Conservation (phyloP, 2,329 filamentous ascomycete genomes). For the Clathrospora elynae region DNA sequence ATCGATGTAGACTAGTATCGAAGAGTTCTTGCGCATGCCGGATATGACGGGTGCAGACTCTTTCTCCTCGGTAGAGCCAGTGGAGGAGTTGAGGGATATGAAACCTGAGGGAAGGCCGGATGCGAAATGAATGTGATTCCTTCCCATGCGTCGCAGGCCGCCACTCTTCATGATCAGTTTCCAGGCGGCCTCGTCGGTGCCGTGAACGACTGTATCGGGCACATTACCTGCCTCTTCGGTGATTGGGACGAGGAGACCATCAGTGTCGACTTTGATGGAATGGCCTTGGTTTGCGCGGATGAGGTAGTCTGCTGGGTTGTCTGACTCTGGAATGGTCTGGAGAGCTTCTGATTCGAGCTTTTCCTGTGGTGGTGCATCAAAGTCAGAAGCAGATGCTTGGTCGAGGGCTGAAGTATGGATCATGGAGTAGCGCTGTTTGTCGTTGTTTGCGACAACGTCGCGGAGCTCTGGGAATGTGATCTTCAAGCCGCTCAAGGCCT, state of each 20-base stretch:
- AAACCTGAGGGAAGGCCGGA: constrained; percentile 66
- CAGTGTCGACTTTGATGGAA: constrained; percentile 76
- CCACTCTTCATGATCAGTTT: constrained; percentile 73
- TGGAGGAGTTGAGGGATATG: constrained; percentile 19
- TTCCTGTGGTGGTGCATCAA: constrained; percentile 10
- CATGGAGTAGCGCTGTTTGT: constrained; percentile 90
- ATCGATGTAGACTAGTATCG: constrained; percentile 76
- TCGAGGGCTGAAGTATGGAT: constrained; percentile 56
- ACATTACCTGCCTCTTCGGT: constrained; percentile 60
- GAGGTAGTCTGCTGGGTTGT: constrained; percentile 70
- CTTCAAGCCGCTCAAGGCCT: constrained; percentile 68
- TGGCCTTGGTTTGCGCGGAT: constrained; percentile 98
- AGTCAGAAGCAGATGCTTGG: constrained; percentile 6
- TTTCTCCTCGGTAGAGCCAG: constrained; percentile 32
- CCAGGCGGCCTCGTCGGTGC: constrained; percentile 86
- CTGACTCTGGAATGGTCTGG: constrained; percentile 21
- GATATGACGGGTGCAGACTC: constrained; percentile 65
- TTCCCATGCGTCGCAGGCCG: constrained; percentile 77
- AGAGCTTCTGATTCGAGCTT: constrained; percentile 18
- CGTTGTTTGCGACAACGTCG: constrained; percentile 71
- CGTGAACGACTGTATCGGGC: constrained; percentile 76
- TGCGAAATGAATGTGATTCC: constrained; percentile 91
- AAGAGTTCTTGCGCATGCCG: constrained; percentile 71
- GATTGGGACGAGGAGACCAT: constrained; percentile 71
- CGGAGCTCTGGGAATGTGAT: constrained; percentile 77